Conservation (phyloP, 75 land plant species). For the Isoetes taiwanensis region DNA sequence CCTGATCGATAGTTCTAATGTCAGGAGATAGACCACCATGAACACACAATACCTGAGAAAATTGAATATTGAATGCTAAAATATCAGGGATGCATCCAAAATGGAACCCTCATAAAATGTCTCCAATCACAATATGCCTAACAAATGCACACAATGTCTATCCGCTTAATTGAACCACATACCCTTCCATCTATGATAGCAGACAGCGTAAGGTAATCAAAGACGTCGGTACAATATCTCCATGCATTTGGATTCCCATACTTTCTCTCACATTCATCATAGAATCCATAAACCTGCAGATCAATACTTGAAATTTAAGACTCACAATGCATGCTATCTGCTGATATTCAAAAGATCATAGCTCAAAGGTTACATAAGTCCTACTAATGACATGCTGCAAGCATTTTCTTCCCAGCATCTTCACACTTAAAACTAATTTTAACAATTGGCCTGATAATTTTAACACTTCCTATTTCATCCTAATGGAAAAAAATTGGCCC, state of each 20-base stretch:
- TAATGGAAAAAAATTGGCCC: no score
- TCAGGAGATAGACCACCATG: slow-evolving; percentile 99
- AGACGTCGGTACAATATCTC: slow-evolving; percentile 99
- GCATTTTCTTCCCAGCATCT: no score
- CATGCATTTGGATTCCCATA: slow-evolving; percentile 99
- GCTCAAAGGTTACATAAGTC: no score
- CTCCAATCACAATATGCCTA: neutral
- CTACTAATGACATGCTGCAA: no score
- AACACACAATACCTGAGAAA: slow-evolving; percentile 96
- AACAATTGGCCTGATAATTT: no score
- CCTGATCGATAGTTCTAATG: slow-evolving; percentile 96
- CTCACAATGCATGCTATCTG: no score
- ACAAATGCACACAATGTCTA: neutral
- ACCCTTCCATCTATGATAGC: slow-evolving; percentile 99
- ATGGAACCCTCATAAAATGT: neutral
- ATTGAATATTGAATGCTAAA: neutral
- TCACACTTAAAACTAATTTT: no score
- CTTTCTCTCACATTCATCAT: slow-evolving; percentile 99
- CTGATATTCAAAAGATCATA: no score
- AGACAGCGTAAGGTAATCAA: slow-evolving; percentile 93
- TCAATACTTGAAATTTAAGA: neutral
- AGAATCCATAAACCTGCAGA: slow-evolving; percentile 91
- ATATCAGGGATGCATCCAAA: neutral
- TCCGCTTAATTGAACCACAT: slow-evolving; percentile 8
- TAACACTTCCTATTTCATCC: no score